These are phyloP conservation scores for Ceratobasidium sp. DNA, from an alignment of 1,284 basidiomycete species.

Conservation along the genomic window DNA sequence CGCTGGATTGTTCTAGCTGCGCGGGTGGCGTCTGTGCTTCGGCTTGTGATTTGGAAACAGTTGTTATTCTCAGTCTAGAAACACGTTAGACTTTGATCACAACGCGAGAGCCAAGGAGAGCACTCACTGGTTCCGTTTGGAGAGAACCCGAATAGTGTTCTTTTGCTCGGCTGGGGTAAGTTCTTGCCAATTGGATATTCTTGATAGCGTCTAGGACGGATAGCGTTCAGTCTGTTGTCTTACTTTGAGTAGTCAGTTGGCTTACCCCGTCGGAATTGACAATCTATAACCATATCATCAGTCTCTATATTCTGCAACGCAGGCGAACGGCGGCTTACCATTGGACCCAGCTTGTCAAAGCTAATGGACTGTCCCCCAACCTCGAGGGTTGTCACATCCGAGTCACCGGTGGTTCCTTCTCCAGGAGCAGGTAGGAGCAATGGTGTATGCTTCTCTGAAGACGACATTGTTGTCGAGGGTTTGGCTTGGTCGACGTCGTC, in stretches of 20 bases:
- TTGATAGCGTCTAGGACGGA: slow-evolving; percentile 18
- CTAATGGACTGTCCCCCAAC: slow-evolving; percentile 36
- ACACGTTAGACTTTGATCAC: neutral
- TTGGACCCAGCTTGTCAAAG: slow-evolving; percentile 37
- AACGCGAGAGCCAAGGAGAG: neutral
- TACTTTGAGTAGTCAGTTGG: no score
- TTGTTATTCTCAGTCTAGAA: slow-evolving; percentile 6
- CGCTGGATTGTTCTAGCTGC: neutral
- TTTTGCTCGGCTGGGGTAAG: slow-evolving; percentile 34
- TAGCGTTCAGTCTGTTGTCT: neutral
- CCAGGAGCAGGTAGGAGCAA: slow-evolving; percentile 28
- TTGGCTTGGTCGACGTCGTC: neutral
- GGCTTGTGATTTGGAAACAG: slow-evolving; percentile 9
- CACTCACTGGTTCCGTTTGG: slow-evolving; percentile 39
- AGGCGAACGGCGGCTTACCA: neutral
- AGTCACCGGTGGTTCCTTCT: neutral
- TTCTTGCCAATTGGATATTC: slow-evolving; percentile 41
- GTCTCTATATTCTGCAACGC: neutral
- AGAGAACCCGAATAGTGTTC: slow-evolving; percentile 37
- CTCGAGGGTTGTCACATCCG: slow-evolving; percentile 29
- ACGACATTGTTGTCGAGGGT: slow-evolving; percentile 9
- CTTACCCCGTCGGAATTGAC: slow-evolving; percentile 41
- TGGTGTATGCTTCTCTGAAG: neutral
- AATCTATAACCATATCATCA: neutral
- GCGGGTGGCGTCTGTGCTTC: neutral